Base-by-base conservation (phyloP, 1,139 yeast species). In the Hanseniaspora gamundiae region DNA sequence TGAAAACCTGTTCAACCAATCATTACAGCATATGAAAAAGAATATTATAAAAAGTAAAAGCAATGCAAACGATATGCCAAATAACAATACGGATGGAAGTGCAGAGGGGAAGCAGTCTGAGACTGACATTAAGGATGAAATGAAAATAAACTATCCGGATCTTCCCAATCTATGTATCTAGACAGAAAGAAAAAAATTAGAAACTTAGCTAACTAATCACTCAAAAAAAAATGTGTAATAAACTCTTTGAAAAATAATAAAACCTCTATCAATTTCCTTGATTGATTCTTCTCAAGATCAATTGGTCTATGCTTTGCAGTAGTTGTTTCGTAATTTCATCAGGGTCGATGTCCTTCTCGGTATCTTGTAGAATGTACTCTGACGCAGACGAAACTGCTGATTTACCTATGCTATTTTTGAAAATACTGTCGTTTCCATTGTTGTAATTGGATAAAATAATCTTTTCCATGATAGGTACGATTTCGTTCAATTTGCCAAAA, bases 1-100 rank as follows among this genome's bases (percentile, higher is more conserved):
- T 43, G 59, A 57, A 43, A 47, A 48, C 7, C 44, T 51, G 26
- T 56, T 57, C 43, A 55, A 53, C 36, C 52, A 54, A 30, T 53
- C 57, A 20, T 42, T 57, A 13, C 38, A 35, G 21, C 22, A 19
- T 21, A 28, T 24, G 20, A 35, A 38, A 39, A 35, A 29, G 17
- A 30, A 3, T n/a, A 5, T 16, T 8, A 16, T n/a, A n/a, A 30
- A n/a, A 10, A 14, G 8, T n/a, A 30, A 30, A 30, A 30, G 14
- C 17, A n/a, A 30, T 30, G 35, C 17, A 6, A 30, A 30, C 14
- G 9, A n/a, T 14, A 30, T 2, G 17, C 14, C 17, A 6, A 30
- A 30, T 10, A n/a, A 30, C 17, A 14, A 28, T 8, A 4, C n/a
- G n/a, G n/a, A n/a, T n/a, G n/a, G n/a, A n/a, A n/a, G n/a, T n/a